Base-by-base conservation (phyloP, 805 yeast species). In the Wickerhamiella brachini region DNA sequence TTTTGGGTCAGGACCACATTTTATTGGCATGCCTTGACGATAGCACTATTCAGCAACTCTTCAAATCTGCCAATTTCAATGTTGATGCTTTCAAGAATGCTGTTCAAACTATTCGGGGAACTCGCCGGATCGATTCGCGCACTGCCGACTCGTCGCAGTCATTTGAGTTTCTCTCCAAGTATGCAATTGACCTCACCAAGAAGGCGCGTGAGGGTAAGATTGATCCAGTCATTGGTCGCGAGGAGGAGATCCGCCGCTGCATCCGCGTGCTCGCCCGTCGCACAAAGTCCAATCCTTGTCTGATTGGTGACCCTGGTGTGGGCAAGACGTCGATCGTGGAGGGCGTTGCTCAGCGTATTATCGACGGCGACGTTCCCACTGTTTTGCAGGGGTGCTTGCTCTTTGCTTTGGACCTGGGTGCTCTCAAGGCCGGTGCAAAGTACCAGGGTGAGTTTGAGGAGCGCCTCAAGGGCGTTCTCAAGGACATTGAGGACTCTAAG, bases 361-460 rank as follows among this genome's bases (percentile, higher is more conserved):
- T 93, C 54, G 97, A 93, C 63, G 85, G 85, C 56, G 98, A 93
- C 68, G 95, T 93, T 15, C 98, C 98, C 44, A 77, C 80, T 23
- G 86, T 90, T 56, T 73, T 93, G 57, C 84, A 85, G 54, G 80
- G 80, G 53, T 81, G 95, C 56, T 80, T 82, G 56, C 73, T 93
- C 51, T 90, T 82, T 65, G 85, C 96, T 17, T 75, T 93, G 55
- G 98, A 93, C 67, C 74, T 93, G 58, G 98, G 98, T 56, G 95
- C 97, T 1, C 77, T 93, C 61, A 90, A 95, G 55, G 98, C 98
- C 6, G 98, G 98, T 70, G 97, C 98, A 53, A 93, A 93, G 66
- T 89, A 87, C 69, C 95, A 90, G 68, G 98, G 98, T 70, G 98
- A 93, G 65, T 93, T 90, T 63, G 98, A 93, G 73, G 98, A 93